phyloP scores from a whole-genome alignment of 768 basidiomycete species.

The Mycena albidolilacea region DNA sequence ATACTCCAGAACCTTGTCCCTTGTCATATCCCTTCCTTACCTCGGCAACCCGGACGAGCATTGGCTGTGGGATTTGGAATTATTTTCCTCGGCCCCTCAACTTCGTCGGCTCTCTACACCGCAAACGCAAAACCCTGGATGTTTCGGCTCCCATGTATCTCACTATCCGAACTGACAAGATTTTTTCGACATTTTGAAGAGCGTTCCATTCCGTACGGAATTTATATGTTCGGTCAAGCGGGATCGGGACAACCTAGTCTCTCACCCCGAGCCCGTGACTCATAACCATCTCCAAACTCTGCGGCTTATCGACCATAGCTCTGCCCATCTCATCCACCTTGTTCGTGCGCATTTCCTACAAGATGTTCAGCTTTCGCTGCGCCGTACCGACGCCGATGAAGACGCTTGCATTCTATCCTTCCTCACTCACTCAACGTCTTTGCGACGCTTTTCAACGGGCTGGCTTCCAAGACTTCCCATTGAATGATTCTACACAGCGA shows the following conservation, averaged over 20 bases:
- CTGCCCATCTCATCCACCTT: not conserved
- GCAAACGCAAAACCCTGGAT: not conserved
- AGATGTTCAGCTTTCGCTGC: not conserved
- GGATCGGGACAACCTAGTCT: no score
- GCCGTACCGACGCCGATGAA: not conserved
- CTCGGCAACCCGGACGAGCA: not conserved
- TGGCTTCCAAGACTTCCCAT: not conserved
- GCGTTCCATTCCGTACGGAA: not conserved
- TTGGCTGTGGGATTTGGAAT: not conserved
- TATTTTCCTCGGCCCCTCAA: conserved; percentile 6
- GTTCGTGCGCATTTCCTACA: not conserved
- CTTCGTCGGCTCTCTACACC: not conserved
- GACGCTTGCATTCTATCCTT: not conserved
- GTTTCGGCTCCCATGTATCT: not conserved
- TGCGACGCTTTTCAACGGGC: conserved; percentile 7
- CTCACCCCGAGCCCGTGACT: not conserved
- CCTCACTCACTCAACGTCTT: not conserved
- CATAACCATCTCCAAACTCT: conserved; percentile 15
- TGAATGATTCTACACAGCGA: not conserved
- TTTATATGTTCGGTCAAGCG: not conserved
- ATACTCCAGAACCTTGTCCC: not conserved
- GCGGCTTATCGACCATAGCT: not conserved
- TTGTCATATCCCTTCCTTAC: not conserved
- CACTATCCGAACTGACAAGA: conserved; percentile 6
- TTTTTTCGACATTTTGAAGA: not conserved